Base-by-base conservation (phyloP, 2,329 filamentous ascomycete species). In the Colletotrichum liriopes region DNA sequence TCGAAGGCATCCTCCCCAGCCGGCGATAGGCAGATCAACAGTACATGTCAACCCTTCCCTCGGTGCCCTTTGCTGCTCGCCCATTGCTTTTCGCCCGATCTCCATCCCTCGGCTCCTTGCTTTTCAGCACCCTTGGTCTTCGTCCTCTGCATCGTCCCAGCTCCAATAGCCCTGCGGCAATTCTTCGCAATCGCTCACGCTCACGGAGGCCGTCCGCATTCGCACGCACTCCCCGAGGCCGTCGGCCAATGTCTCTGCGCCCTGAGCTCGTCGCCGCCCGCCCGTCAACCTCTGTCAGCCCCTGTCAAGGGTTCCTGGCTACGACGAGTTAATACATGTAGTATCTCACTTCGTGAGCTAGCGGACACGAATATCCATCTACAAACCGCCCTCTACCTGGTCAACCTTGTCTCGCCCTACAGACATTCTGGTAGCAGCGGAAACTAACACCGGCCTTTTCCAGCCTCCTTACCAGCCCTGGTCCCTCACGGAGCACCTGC, bases 181-280 rank as follows among this genome's bases (percentile, higher is more conserved):
- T 32, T 35, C 43, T 58, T 56, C 66, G 61, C 61, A 65, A 65
- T 65, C 51, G 60, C 60, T 55, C 20, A 58, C 60, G 35, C 35
- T 37, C 35, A 37, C 52, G 29, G 35, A 47, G 29, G 51, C 43
- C 39, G 39, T 29, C 66, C 66, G 66, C 61, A 59, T 65, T 69
- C 66, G 60, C 66, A 65, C 64, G 56, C 47, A 20, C 23, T 61
- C 29, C 55, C 64, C 64, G 55, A 69, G 52, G 52, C 49, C 35
- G 23, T 65, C 51, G 61, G 32, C 60, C 60, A 64, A 45, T 41
- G n/a, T 37, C 47, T 26, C 65, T 43, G 47, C n/a, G 54, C 58
- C 65, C 43, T 59, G 29, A 54, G 56, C 49, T 23, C 51, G 16
- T n/a, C 32, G 29, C n/a, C 32, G 60, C 35, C 47, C 39, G 35